Evolutionary conservation across 2,329 filamentous ascomycete species (phyloP), one percentile per base, ranked within the genome.

Genomic region (Aciculosporium take): DNA sequence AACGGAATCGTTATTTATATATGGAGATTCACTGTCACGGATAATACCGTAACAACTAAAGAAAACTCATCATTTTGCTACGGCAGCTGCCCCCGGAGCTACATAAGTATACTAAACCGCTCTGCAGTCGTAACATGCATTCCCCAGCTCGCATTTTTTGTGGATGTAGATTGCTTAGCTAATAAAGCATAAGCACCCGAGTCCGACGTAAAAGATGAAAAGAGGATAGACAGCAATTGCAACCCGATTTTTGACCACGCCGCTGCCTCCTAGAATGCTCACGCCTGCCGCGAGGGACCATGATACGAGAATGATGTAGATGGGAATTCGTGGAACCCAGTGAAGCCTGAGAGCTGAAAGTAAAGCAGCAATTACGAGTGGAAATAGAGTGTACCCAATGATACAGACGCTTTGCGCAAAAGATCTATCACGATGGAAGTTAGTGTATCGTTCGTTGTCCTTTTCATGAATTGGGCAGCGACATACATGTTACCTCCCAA

Each of bases 341-440:
- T 79, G 81, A 7, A 96, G 71, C 39, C 76, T 72, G 25, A 98
- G 57, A 1, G 89, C 89, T 42, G 87, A 94, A 48, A 98, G 76
- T 39, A 95, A 67, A 2, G 89, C 79, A 7, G 93, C 93, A 51
- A 98, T 84, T 52, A 96, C 91, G 40, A 98, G 76, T 2, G 91
- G 91, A 65, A 98, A 98, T 42, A 98, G 76, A 1, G 91, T 98
- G 63, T 98, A 98, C 35, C 91, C 91, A 58, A 98, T 98, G 53
- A 98, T 93, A 62, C 88, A 96, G 51, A 98, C 76, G 44, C 87
- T 94, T 63, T 98, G 91, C 56, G 94, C 91, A 61, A 98, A 98
- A 15, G 91, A 95, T 55, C 89, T 96, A 57, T 39, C 23, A 10
- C 27, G 3, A 36, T 17, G 32, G 35, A 15, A 39, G 39, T 28